Evolutionary conservation across 352 stramenopile genomes (phyloP), one percentile per base, ranked within the genome.

Genomic region (Phytopythium litorale): DNA sequence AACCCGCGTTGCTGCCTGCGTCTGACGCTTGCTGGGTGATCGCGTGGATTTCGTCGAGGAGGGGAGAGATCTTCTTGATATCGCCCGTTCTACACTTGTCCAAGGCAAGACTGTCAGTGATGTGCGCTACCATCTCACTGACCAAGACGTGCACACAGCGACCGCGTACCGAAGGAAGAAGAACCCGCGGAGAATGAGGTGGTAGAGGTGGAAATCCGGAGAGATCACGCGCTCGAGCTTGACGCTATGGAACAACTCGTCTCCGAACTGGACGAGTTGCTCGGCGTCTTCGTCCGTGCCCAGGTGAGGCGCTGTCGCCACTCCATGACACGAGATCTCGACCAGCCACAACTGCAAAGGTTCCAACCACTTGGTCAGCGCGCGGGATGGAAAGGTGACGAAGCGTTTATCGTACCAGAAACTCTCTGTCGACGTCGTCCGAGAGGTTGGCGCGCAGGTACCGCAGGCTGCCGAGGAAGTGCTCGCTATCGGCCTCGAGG

Each of bases 181-280:
- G 38, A 91, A 89, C 11, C 71, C 70, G 19, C 75, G 73, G 30
- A 89, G 67, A 43, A 91, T 73, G 32, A 91, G 60, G 38, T 91
- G 81, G 51, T 90, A 81, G 38, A 79, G 45, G 48, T 64, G 77
- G 37, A 90, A 64, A 5, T 76, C 67, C 40, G 63, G 66, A 16
- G 71, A 73, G 12, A 76, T 38, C 3, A 46, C 49, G 43, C 73
- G 68, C 50, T 71, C 58, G 21, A 56, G 13, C 2, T 56, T 54
- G 32, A 76, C 49, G 62, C 61, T 67, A 21, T 70, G 65, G 54
- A 86, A 79, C n/a, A 78, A 73, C 5, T 81, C 57, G 21, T 87
- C 70, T 0, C 72, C 75, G 62, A 84, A 79, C 15, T 70, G 55
- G 28, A 90, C 65, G 18, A 81, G 58, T 30, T 78, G 69, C 1